Conservation (phyloP, 2,329 filamentous ascomycete species). For the Paraconiothyrium brasiliense region DNA sequence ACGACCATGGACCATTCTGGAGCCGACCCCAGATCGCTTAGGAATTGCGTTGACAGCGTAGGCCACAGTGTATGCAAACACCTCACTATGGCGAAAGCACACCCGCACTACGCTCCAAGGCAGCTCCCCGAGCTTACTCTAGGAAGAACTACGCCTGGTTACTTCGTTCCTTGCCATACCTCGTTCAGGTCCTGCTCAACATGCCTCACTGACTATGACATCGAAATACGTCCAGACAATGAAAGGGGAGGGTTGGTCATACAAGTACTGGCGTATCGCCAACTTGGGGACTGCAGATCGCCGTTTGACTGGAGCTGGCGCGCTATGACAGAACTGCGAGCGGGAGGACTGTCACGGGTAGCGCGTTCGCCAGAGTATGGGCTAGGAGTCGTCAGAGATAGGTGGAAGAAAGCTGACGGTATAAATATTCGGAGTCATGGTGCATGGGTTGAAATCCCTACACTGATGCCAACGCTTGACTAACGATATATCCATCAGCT, state of each 20-base stretch:
- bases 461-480: not conserved
- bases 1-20: constrained; percentile 23
- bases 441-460: constrained; percentile 20
- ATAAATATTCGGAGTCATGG: constrained; percentile 14
- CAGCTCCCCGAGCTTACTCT: constrained; percentile 26
- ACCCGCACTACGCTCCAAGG: not conserved
- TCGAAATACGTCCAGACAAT: constrained; percentile 26
- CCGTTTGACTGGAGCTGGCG: constrained; percentile 29
- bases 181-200: constrained; percentile 28
- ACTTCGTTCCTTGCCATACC: constrained; percentile 21
- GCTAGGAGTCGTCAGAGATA: constrained; percentile 28
- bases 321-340: constrained; percentile 8
- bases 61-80: constrained; percentile 22
- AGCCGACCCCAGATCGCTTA: constrained; percentile 22
- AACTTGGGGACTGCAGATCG: constrained; percentile 30
- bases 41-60: constrained; percentile 17
- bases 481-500: too few species aligned
- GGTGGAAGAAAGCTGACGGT: constrained; percentile 27
- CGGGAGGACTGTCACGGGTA: constrained; percentile 16
- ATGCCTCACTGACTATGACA: constrained; percentile 31
- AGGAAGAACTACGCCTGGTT: constrained; percentile 11
- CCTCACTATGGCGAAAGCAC: constrained; percentile 13
- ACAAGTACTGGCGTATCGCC: constrained; percentile 22
- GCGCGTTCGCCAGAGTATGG: constrained; percentile 18
- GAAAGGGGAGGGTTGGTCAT: constrained; percentile 23